Evolutionary conservation across 169 alveolate genomes (phyloP).

Genomic region (Ichthyophthirius multifiliis): DNA sequence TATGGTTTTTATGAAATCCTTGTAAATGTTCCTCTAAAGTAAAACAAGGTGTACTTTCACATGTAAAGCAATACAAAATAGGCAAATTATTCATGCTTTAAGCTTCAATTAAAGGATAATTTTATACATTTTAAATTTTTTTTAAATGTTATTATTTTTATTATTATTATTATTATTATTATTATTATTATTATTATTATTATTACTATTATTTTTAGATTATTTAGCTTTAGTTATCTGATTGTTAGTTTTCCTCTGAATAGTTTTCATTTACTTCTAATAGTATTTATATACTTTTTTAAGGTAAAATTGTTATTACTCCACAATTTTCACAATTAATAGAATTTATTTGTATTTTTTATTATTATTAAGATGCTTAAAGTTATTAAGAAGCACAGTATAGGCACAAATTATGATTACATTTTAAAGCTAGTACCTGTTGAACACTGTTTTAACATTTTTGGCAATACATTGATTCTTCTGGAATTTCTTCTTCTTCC

Average conservation of each 20-base stretch:
- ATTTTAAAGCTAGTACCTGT: not conserved
- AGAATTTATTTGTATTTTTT: not conserved
- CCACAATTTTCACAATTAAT: not conserved
- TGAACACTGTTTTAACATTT: not conserved
- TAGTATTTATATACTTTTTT: not conserved
- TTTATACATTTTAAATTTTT: not conserved
- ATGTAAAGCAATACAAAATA: not conserved
- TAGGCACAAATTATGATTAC: not conserved
- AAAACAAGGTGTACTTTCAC: not conserved
- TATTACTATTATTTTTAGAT: not conserved
- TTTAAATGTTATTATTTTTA: not conserved
- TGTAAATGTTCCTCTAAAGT: not conserved
- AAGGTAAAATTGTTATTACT: not conserved
- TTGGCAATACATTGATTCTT: not conserved
- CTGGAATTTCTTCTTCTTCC: not conserved
- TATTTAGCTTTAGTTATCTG: not conserved
- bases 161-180: not conserved
- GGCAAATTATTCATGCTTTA: not conserved
- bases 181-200: not conserved
- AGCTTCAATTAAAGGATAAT: not conserved
- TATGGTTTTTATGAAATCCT: conserved; percentile 5
- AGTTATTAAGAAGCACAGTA: not conserved
- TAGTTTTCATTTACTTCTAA: not conserved
- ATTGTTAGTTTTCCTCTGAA: not conserved
- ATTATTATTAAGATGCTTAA: not conserved